A percentile compares a stretch with the other conserved stretches of the same genome.
Conservation (phyloP, 2,329 filamentous ascomycete species). For the Ilyonectria sp. region DNA sequence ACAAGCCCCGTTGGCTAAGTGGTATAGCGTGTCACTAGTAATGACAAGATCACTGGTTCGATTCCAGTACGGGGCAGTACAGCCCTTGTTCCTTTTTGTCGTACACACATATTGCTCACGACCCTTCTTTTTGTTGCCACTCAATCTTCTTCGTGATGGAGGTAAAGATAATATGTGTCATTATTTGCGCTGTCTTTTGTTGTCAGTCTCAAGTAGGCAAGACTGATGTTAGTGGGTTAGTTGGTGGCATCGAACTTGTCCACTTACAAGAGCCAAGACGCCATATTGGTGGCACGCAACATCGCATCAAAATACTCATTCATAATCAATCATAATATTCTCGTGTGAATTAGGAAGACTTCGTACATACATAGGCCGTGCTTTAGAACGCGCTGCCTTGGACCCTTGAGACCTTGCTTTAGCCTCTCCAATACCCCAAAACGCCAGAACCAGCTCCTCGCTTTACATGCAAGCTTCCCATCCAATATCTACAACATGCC, state of each 20-base stretch:
- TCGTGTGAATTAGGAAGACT: slow-evolving; percentile 3
- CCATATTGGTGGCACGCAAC: not conserved
- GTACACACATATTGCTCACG: not conserved
- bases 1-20: slow-evolving; percentile 8
- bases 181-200: too few relatives aligned
- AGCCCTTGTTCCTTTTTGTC: too few relatives aligned
- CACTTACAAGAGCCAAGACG: not conserved
- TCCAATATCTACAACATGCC: slow-evolving; percentile 27
- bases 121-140: not conserved
- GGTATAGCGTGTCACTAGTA: slow-evolving; percentile 8
- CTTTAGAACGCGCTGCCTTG: not conserved
- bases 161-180: too few relatives aligned
- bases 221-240: not conserved
- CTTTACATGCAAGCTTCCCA: slow-evolving; percentile 36
- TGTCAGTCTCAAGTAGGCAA: too few relatives aligned
- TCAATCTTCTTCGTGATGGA: not conserved
- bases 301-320: not conserved
- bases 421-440: slow-evolving; percentile 33
- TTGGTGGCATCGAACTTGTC: not conserved
- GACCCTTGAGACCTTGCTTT: not conserved
- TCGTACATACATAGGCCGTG: not conserved
- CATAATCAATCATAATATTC: not conserved
- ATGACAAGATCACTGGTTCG: slow-evolving; percentile 10
- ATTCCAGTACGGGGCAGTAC: not conserved
- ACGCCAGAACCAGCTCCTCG: slow-evolving; percentile 40